Base-by-base conservation (phyloP, 768 basidiomycete genomes). In the Hortiboletus flavorubellus region DNA sequence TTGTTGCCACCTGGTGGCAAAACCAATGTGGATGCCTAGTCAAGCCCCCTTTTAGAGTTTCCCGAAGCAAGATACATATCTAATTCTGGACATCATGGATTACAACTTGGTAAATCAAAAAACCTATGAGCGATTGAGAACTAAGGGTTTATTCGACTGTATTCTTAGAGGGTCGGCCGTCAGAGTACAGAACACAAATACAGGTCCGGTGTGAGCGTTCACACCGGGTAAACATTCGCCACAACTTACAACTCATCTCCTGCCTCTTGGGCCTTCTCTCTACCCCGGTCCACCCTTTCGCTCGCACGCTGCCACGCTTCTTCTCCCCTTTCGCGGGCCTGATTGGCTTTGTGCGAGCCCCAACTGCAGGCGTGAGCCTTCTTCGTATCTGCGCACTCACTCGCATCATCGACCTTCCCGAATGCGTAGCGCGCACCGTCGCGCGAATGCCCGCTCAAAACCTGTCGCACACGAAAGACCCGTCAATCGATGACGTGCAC, bases 381-480 rank as follows among this genome's bases (percentile, higher is more conserved):
- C 39, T 52, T 73, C 66, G 14, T 62, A 51, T 33, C 49, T 60
- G 40, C 55, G 34, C 44, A 54, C 15, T 62, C 59, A 38, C 59
- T 68, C 4, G 59, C 66, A 6, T 71, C 67, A n/a, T 58, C 65
- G 23, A 53, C 67, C 53, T 70, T 71, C 30, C 72, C 70, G 50
- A 72, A 51, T n/a, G 51, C 63, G 21, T 55, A 42, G 12, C 54
- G 56, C 61, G 67, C 58, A 33, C 66, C 72, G 31, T 59, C 55
- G 21, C 60, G 58, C 7, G 64, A 49, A 18, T 62, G 50, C 11
- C 81, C 81, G 31, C 70, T 77, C 58, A 89, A 59, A 31, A 74
- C 66, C 55, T 76, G 38, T 49, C 34, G 11, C 16, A 21, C 14
- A 16, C 34, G 40, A 10, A 37, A 10, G n/a, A 34, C 2, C 8